Base-by-base conservation (phyloP, 331 rosid genomes). In the Cydonia oblonga region DNA sequence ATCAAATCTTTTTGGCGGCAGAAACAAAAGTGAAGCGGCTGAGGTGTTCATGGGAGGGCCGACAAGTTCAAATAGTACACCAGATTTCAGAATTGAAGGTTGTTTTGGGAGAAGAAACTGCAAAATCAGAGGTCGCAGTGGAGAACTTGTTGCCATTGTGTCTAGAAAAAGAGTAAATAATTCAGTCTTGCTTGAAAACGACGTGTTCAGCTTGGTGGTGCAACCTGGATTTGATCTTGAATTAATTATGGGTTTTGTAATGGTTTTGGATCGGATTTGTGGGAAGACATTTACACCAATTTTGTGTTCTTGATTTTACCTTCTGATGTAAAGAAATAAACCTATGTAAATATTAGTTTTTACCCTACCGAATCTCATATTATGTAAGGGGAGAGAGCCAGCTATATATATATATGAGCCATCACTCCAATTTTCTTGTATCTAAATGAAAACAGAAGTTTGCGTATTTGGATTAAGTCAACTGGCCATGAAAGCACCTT, bases 201-300 rank as follows among this genome's bases (percentile, higher is more conserved):
- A 85, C 46, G 84, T 85, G 19, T 85, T 81, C 68, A 79, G 68
- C 79, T 72, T 82, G 6, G 75, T 66, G 15, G 79, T 85, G 22
- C 82, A 79, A 42, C 81, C 86, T 22, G 80, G 84, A 11, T 81
- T 79, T 44, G 76, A 79, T 5, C 65, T 64, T 19, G 68, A 82
- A n/a, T 78, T 85, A 5, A 59, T 82, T 53, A 85, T 85, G 88
- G 79, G 86, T 57, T 79, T 85, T 58, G 84, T 85, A 13, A 59
- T 85, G 62, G 25, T 85, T 12, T 82, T 85, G 79, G 88, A 85
- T 77, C 82, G 86, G 32, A 82, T 85, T 40, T 72, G 75, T 72
- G 70, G 60, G 22, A 81, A 82, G 67, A 61, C 78, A 20, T 81
- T 61, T 67, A 74, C 86, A 29, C 88, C 86, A 3, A 26, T 81